Base-by-base conservation (phyloP, 768 basidiomycete species). In the Rhizopogon vulgaris region DNA sequence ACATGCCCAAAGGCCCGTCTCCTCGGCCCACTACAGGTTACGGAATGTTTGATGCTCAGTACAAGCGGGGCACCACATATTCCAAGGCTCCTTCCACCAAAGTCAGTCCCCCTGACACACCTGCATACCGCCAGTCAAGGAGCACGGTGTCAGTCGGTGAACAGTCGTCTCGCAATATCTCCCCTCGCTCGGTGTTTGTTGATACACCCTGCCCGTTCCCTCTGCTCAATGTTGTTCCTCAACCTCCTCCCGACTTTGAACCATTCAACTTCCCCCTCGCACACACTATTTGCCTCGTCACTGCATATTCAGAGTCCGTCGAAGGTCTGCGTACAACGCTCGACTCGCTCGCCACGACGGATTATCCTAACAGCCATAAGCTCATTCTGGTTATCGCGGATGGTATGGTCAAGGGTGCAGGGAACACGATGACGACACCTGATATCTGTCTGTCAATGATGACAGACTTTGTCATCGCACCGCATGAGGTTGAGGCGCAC, bases 301-400 rank as follows among this genome's bases (percentile, higher is more conserved):
- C 96, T 1, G 96, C 96, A 1, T 99, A 99, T 68, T 96, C 95
- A 0, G 96, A 99, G 69, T 94, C 92, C 3, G 78, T 94, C 18
- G 94, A 96, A 67, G 96, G 96, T 72, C 75, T 99, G 1, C 82
- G 95, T 37, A 99, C 96, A 15, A 99, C 96, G 0, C 76, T 99
- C n/a, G 96, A 99, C 69, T 97, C 96, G 1, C 79, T 99, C 38
- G 93, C 94, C 6, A 98, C 96, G 3, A 97, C 95, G 28, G 95
- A 98, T 69, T 99, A 97, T 65, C 95, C 96, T 32, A 97, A 97
- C 71, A 90, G 87, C 58, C 96, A 99, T 75, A 98, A 98, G 63
- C 66, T 96, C 50, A 88, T 99, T 56, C 73, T 99, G 54, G 87
- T 99, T 63, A 94, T 98, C 56, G 91, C 92, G 41, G 96, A 99